Conservation (phyloP, 2,329 filamentous ascomycete genomes). For the Trichoderma guizhouense region DNA sequence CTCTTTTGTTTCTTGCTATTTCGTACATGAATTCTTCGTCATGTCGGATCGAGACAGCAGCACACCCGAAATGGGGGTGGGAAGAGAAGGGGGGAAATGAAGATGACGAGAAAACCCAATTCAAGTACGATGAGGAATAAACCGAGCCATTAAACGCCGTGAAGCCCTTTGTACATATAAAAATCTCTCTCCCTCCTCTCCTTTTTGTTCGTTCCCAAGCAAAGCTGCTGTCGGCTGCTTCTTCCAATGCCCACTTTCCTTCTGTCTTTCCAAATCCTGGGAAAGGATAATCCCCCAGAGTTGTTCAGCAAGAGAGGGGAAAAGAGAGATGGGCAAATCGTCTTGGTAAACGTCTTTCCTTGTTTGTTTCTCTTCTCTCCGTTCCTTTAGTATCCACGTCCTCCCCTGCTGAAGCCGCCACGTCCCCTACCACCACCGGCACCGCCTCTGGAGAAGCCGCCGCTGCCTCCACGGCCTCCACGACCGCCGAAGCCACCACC, state of each 20-base stretch:
- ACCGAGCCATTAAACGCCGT: conserved; percentile 19
- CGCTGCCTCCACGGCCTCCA: conserved; percentile 30
- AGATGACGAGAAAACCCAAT: conserved; percentile 11
- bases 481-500: conserved; percentile 37
- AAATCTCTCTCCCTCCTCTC: not conserved
- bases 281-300: not conserved
- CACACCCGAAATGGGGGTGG: not conserved
- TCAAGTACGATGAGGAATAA: conserved; percentile 16
- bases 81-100: not conserved
- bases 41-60: not conserved
- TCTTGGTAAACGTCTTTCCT: not conserved
- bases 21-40: not conserved
- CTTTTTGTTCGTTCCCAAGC: not conserved
- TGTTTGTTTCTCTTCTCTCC: not conserved
- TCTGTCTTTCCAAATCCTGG: not conserved
- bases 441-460: conserved; percentile 33
- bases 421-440: conserved; percentile 26
- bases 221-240: not conserved
- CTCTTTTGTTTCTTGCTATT: not conserved
- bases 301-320: not conserved
- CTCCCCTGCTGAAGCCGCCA: conserved; percentile 31
- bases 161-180: conserved; percentile 19
- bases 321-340: not conserved
- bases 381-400: conserved; percentile 1
- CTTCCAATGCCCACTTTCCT: not conserved